Evolutionary conservation across 345 rosid genomes (phyloP).

Genomic region (Hypericum perforatum): DNA sequence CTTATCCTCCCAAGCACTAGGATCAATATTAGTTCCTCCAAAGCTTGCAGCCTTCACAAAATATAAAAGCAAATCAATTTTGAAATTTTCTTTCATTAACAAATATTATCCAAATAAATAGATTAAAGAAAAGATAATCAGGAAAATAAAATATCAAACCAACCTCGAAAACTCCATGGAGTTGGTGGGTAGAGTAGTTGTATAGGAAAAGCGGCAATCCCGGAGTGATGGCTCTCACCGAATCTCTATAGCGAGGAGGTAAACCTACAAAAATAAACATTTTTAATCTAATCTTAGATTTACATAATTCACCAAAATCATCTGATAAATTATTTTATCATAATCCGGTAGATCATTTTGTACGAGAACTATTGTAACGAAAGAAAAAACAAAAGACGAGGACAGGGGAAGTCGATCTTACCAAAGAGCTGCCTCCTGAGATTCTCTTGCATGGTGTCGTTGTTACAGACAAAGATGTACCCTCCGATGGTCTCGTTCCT

Average conservation of each 20-base stretch:
- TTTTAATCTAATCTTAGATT: not conserved
- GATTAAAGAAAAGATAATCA: not conserved
- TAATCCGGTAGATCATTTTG: no score
- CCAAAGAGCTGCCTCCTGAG: slow-evolving; percentile 87
- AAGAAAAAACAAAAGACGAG: not conserved
- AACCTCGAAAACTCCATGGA: slow-evolving; percentile 92
- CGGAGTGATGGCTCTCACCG: slow-evolving; percentile 93
- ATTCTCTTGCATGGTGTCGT: slow-evolving; percentile 95
- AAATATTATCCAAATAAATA: no score
- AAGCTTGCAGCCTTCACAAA: slow-evolving; percentile 69
- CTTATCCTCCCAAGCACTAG: slow-evolving; percentile 92
- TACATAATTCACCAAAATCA: not conserved
- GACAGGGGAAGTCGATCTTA: slow-evolving; percentile 12
- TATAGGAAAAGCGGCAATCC: slow-evolving; percentile 95
- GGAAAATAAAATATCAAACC: not conserved
- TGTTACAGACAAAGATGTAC: slow-evolving; percentile 97
- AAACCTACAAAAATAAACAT: slow-evolving; percentile 33
- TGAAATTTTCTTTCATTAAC: not conserved
- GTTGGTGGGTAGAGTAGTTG: slow-evolving; percentile 98
- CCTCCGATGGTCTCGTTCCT: slow-evolving; percentile 91
- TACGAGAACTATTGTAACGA: no score
- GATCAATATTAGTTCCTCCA: slow-evolving; percentile 96
- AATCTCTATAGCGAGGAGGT: slow-evolving; percentile 93
- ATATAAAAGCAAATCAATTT: not conserved
- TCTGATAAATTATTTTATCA: no score